Evolutionary conservation across 2,329 filamentous ascomycete genomes (phyloP), one percentile per base, ranked within the genome.

Genomic region (Trichoderma oligosporum): DNA sequence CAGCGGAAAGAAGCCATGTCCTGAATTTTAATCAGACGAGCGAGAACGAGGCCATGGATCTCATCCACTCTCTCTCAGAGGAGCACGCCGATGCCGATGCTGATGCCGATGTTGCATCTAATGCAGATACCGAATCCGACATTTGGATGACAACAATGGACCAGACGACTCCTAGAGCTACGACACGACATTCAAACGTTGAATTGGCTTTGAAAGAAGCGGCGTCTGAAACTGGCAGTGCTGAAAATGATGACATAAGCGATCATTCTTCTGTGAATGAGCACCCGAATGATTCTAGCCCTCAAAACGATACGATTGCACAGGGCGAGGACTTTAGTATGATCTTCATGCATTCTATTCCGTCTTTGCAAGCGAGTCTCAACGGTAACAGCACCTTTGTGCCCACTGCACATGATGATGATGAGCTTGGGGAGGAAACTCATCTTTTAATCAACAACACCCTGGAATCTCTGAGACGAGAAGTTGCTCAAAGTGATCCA

Each of bases 251-350:
- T 18, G 66, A 68, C 36, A 66, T 61, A 12, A 74, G 71, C 35
- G 71, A 74, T 35, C 59, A 62, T 16, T 74, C 71, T 6, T 73
- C 71, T 7, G 61, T 62, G 16, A 66, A 70, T 33, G 71, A 73
- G 48, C 68, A 58, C 18, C 63, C 58, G 31, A 64, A 55, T 42
- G 62, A 62, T 36, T 56, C 25, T 56, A 63, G 49, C 47, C 66
- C 61, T n/a, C 56, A 49, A 38, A 60, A 73, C 29, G 72, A 80
- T 48, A 79, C 74, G 0, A 73, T 79, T 45, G 73, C 74, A 4
- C 74, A 79, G n/a, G 76, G 72, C 14, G 81, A 83, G 59, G 78
- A 79, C 36, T 83, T 83, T 60, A 83, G 80, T 65, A 83, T 83
- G 79, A 83, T 83, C 56, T 79, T 80, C 29, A 75, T 82, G 59